Conservation (phyloP, 805 yeast species). For the Nakazawaea ernobii region DNA sequence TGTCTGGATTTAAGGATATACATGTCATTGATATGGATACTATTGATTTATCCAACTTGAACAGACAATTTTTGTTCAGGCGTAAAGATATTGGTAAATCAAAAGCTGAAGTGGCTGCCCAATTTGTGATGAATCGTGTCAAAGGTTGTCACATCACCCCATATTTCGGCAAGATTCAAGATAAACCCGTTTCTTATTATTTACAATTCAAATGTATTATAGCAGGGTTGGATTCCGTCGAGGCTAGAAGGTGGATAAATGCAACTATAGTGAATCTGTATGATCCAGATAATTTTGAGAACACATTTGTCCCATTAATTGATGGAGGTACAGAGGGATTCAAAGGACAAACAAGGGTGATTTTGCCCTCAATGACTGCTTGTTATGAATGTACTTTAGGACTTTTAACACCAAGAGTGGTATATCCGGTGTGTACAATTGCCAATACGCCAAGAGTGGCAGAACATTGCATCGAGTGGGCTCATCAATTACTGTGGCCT, state of each 20-base stretch:
- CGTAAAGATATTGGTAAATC: constrained; percentile 54
- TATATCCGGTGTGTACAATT: constrained; percentile 89
- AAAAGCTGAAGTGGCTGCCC: constrained; percentile 63
- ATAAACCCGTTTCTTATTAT: constrained; percentile 57
- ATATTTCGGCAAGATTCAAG: constrained; percentile 60
- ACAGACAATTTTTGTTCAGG: constrained; percentile 70
- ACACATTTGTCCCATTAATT: constrained; percentile 55
- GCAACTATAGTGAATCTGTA: constrained; percentile 59
- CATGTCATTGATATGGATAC: constrained; percentile 81
- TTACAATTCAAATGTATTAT: constrained; percentile 63
- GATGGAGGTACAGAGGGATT: constrained; percentile 98
- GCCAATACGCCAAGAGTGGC: constrained; percentile 93
- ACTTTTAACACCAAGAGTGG: constrained; percentile 56
- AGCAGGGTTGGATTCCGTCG: constrained; percentile 86
- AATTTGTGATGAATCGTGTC: constrained; percentile 41
- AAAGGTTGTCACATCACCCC: constrained; percentile 45
- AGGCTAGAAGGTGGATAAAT: constrained; percentile 90
- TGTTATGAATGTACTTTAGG: constrained; percentile 91
- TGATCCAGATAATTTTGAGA: constrained; percentile 38
- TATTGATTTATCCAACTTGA: constrained; percentile 69
- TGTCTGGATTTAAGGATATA: constrained; percentile 60
- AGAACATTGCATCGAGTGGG: constrained; percentile 94
- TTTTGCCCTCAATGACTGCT: constrained; percentile 77
- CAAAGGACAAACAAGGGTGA: constrained; percentile 84
- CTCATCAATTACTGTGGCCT: constrained; percentile 73